Evolutionary conservation across 257 asterid species (phyloP).

Genomic region (Thymus mandschuricus): DNA sequence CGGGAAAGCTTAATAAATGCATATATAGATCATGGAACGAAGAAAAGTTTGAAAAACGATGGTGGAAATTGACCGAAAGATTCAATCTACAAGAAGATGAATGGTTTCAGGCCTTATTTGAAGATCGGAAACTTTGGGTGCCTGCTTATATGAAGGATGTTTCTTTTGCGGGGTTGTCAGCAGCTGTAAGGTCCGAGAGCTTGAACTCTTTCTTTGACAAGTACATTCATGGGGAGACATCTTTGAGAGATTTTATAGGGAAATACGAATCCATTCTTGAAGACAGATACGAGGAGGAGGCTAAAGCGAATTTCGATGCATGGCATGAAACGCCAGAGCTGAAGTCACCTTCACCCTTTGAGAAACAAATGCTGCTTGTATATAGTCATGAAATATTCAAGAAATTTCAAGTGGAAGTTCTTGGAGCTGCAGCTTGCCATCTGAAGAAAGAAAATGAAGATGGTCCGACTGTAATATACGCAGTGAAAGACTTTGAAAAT

Average conservation of each 20-base stretch:
- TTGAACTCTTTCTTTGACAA: conserved; percentile 68
- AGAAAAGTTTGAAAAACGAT: conserved; percentile 74
- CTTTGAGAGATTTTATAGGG: conserved; percentile 65
- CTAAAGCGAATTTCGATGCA: conserved; percentile 86
- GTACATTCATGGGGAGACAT: conserved; percentile 64
- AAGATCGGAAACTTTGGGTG: conserved; percentile 78
- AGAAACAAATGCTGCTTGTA: conserved; percentile 75
- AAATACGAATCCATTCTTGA: conserved; percentile 61
- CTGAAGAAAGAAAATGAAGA: conserved; percentile 74
- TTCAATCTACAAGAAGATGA: conserved; percentile 75
- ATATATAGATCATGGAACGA: conserved; percentile 67
- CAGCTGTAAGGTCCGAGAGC: conserved; percentile 74
- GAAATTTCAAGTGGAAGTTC: conserved; percentile 81
- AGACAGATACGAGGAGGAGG: conserved; percentile 89
- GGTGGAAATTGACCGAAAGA: conserved; percentile 81
- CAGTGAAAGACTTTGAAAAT: conserved; percentile 72
- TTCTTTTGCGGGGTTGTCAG: conserved; percentile 71
- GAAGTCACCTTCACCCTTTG: conserved; percentile 93
- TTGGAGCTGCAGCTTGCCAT: conserved; percentile 97
- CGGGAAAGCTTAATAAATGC: conserved; percentile 70
- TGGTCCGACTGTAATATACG: conserved; percentile 49
- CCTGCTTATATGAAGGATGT: conserved; percentile 70
- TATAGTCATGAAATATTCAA: conserved; percentile 83
- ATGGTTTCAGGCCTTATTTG: conserved; percentile 71
- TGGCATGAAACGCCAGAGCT: conserved; percentile 95